Evolutionary conservation across 2,329 filamentous ascomycete genomes (phyloP).

Genomic region (Fusarium denticulatum): DNA sequence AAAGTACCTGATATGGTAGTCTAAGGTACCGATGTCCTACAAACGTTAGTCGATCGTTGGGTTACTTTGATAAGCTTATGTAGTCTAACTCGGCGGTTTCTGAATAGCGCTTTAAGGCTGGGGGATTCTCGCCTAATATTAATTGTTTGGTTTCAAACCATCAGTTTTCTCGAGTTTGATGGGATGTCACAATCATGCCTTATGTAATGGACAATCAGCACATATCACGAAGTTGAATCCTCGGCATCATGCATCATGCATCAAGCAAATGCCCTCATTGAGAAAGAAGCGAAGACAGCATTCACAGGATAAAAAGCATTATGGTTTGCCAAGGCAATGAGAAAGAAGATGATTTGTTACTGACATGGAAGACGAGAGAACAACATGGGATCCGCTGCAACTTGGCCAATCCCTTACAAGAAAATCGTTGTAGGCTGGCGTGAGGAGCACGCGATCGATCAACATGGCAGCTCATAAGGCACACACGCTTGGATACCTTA

Average conservation of each 20-base stretch:
- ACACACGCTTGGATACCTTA: background rate
- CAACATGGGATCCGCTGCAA: conserved; percentile 13
- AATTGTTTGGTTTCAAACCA: background rate
- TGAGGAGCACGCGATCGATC: conserved; percentile 34
- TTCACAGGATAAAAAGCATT: background rate
- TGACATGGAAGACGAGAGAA: conserved; percentile 30
- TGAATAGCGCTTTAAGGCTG: background rate
- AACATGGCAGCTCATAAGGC: background rate
- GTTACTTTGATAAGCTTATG: background rate
- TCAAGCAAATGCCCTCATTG: background rate
- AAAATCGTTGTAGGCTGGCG: background rate
- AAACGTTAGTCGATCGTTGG: background rate
- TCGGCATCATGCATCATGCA: conserved; percentile 7
- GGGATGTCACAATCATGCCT: background rate
- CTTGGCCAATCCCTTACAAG: conserved; percentile 7
- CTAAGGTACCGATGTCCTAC: background rate
- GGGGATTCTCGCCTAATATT: background rate
- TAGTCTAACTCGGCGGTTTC: background rate
- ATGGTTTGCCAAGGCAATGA: conserved; percentile 22
- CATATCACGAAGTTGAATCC: conserved; percentile 8
- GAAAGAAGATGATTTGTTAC: conserved; percentile 12
- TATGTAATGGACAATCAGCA: background rate
- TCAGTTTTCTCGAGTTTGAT: background rate
- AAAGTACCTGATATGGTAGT: background rate
- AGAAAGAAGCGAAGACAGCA: background rate